phyloP scores from a whole-genome alignment of 179 eudicot genomes.

The Spergularia azorica region DNA sequence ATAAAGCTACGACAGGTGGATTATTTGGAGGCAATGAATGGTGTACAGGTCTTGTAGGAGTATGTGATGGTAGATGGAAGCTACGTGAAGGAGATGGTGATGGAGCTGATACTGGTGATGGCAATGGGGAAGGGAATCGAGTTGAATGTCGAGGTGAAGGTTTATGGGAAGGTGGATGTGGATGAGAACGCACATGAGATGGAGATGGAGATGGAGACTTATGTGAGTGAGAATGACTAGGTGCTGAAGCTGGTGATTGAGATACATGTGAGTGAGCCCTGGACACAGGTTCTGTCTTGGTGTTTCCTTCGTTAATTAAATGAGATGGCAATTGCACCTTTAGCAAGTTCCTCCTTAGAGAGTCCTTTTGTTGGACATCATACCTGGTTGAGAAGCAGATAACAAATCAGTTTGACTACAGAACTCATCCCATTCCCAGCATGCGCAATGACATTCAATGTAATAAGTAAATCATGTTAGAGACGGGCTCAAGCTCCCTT shows the following conservation, averaged over 20 bases:
- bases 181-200: background rate
- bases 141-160: slow-evolving; percentile 10
- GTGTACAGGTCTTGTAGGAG: slow-evolving; percentile 19
- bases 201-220: background rate
- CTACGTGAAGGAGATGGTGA: slow-evolving; percentile 10
- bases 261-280: background rate
- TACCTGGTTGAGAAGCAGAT: slow-evolving; percentile 29
- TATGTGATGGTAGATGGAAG: slow-evolving; percentile 31
- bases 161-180: background rate
- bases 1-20: slow-evolving; percentile 33
- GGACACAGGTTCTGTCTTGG: background rate
- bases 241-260: background rate
- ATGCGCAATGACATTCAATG: background rate
- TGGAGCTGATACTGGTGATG: slow-evolving; percentile 13
- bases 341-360: slow-evolving; percentile 29
- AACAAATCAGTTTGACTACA: background rate
- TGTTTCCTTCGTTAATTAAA: background rate
- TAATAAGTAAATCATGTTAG: background rate
- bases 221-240: background rate
- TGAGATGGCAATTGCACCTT: background rate
- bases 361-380: slow-evolving; percentile 2
- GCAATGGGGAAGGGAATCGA: slow-evolving; percentile 21
- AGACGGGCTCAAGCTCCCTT: background rate
- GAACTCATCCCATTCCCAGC: background rate
- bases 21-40: slow-evolving; percentile 13